Percentiles rank a stretch among this genome's conserved stretches.
Conservation (phyloP, 2,329 filamentous ascomycete genomes). For the Zasmidium citrigriseum region DNA sequence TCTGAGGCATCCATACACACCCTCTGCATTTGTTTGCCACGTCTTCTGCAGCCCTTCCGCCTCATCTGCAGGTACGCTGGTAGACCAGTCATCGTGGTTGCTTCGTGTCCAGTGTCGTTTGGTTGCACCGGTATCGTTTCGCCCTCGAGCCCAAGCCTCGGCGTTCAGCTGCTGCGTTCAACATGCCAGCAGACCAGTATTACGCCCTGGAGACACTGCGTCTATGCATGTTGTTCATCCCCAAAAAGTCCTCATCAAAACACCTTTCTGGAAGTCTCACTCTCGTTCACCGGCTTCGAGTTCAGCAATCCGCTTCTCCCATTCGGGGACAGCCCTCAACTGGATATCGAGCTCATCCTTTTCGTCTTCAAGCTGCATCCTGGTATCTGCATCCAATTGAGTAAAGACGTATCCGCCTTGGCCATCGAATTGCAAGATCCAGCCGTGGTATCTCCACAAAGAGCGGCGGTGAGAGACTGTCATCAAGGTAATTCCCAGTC, state of each 20-base stretch:
- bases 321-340: conserved; percentile 80
- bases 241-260: too few relatives aligned
- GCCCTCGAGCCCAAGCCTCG: conserved; percentile 28
- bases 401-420: conserved; percentile 92
- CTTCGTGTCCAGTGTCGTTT: conserved; percentile 1
- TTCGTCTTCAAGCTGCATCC: conserved; percentile 89
- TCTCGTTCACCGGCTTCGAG: conserved; percentile 46
- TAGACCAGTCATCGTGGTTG: neutral
- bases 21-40: neutral
- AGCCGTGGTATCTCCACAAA: conserved; percentile 94
- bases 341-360: conserved; percentile 89
- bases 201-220: too few relatives aligned
- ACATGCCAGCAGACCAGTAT: neutral
- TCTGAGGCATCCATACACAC: neutral
- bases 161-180: neutral
- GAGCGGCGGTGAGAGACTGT: conserved; percentile 90
- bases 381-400: conserved; percentile 79
- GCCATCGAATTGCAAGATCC: conserved; percentile 95
- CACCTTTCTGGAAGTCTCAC: neutral
- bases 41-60: neutral
- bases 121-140: conserved; percentile 1
- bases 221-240: too few relatives aligned
- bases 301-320: conserved; percentile 82
- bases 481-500: conserved; percentile 90
- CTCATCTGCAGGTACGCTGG: conserved; percentile 8